These are phyloP conservation scores for Cutaneotrichosporon cutaneum DNA, from an alignment of 1,284 basidiomycete genomes.

Conservation along the genomic window DNA sequence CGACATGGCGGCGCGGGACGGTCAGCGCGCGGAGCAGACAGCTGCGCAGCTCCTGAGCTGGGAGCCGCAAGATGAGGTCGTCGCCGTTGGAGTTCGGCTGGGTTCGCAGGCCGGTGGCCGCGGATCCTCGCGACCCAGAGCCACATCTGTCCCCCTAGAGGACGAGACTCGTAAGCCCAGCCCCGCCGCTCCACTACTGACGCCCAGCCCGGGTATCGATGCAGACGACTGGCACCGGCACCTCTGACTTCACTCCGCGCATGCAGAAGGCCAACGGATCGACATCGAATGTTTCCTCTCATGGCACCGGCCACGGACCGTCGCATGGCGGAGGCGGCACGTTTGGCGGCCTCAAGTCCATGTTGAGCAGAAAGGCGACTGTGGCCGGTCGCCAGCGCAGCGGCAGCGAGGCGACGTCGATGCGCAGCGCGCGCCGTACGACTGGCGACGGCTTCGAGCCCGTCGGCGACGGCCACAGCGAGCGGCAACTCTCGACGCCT, in stretches of 20 bases:
- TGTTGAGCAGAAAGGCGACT: constrained; percentile 48
- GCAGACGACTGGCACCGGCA: constrained; percentile 7
- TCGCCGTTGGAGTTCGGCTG: constrained; percentile 35
- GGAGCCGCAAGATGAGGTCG: constrained; percentile 47
- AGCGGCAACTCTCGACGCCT: constrained; percentile 4
- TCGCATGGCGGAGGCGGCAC: constrained; percentile 24
- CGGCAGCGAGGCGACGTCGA: constrained; percentile 29
- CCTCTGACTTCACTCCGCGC: constrained; percentile 38
- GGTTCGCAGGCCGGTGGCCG: constrained; percentile 29
- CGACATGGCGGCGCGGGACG: constrained; percentile 45
- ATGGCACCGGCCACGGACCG: not conserved
- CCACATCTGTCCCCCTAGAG: not conserved
- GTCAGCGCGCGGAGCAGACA: constrained; percentile 43
- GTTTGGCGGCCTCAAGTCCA: constrained; percentile 51
- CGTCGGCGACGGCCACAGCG: not conserved
- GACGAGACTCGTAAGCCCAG: not conserved
- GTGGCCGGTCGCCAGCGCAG: constrained; percentile 31
- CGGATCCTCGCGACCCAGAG: constrained; percentile 22
- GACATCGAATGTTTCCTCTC: constrained; percentile 21
- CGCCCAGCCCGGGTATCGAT: constrained; percentile 15
- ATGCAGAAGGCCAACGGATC: constrained; percentile 32
- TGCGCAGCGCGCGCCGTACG: constrained; percentile 28
- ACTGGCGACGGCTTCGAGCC: constrained; percentile 5
- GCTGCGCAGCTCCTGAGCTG: constrained; percentile 45
- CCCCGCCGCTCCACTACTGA: not conserved